Evolutionary conservation across 306 rosid species (phyloP), one percentile per base, ranked within the genome.

Genomic region (Echinosophora koreensis): DNA sequence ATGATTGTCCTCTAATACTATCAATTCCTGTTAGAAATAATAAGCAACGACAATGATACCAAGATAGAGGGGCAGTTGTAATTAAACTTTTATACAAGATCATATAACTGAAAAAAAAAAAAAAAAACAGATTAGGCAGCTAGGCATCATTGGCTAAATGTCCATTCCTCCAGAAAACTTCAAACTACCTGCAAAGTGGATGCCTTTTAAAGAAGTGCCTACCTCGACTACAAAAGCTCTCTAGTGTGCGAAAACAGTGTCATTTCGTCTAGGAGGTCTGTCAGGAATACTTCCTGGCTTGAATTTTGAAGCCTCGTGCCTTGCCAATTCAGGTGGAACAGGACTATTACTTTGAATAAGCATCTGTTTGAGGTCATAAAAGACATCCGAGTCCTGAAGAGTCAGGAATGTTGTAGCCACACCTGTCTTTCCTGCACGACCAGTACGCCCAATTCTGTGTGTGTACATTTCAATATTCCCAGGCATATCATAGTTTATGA

Each of bases 391-490:
- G 81, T 93, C 94, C 0, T 88, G 92, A 75, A 91, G 80, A 65
- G 98, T 93, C 82, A 93, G 77, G 82, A 93, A 91, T 2, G 98
- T 89, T 15, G 98, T 82, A 52, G 95, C 98, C 69, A 88, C 86
- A 64, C 98, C 98, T 0, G 95, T 90, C 88, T 93, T 91, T 73
- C 98, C 97, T 11, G 97, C 97, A 82, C 98, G 96, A 10, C 98
- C 98, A 8, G 98, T 91, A 52, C 95, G 92, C 27, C 97, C 95
- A 35, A 93, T 93, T 46, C 98, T 92, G 57, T 93, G 98, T 0
- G 98, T 93, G 86, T 93, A 93, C 90, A 85, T 91, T 71, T 91
- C 98, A 69, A 93, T 93, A 78, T 86, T 91, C 83, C 89, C 89
- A 15, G 97, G 98, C 98, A 87, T 93, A 83, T 93, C 98, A 39